Evolutionary conservation across 2,329 filamentous ascomycete species (phyloP).

Genomic region (Aaosphaeria arxii): DNA sequence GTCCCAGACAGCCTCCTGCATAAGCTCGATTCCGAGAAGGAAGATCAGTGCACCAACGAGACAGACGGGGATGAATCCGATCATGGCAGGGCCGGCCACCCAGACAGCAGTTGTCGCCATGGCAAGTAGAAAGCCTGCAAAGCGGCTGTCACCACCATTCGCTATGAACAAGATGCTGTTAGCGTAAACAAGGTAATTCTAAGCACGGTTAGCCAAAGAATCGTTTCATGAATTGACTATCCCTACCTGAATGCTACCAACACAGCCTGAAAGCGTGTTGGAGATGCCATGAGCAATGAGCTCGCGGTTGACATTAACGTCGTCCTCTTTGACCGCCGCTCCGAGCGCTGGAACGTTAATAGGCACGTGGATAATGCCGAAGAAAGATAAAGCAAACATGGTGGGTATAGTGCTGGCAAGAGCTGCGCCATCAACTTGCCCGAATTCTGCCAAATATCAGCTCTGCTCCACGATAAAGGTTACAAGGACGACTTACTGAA

Average conservation of each 20-base stretch:
- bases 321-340: slow-evolving; percentile 86
- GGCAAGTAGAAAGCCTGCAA: slow-evolving; percentile 84
- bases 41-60: slow-evolving; percentile 96
- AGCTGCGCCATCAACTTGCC: slow-evolving; percentile 77
- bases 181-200: slow-evolving; percentile 96
- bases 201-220: slow-evolving; percentile 13
- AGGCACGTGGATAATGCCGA: slow-evolving; percentile 92
- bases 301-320: slow-evolving; percentile 86
- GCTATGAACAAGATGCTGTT: slow-evolving; percentile 97
- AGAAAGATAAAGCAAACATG: slow-evolving; percentile 96
- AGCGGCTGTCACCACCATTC: slow-evolving; percentile 80
- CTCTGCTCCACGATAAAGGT: not conserved
- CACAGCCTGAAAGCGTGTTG: slow-evolving; percentile 82
- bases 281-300: slow-evolving; percentile 90
- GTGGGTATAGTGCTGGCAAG: slow-evolving; percentile 82
- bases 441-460: slow-evolving; percentile 60
- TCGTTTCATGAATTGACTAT: not conserved
- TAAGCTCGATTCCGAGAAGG: slow-evolving; percentile 85
- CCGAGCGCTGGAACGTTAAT: slow-evolving; percentile 96
- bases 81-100: slow-evolving; percentile 79
- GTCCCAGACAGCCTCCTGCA: slow-evolving; percentile 83
- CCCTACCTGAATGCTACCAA: slow-evolving; percentile 73
- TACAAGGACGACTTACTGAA: slow-evolving; percentile 64
- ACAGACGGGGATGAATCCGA: slow-evolving; percentile 94
- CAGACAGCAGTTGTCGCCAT: slow-evolving; percentile 76